Base-by-base conservation (phyloP, 2,329 filamentous ascomycete species). In the Fusarium nurragi region DNA sequence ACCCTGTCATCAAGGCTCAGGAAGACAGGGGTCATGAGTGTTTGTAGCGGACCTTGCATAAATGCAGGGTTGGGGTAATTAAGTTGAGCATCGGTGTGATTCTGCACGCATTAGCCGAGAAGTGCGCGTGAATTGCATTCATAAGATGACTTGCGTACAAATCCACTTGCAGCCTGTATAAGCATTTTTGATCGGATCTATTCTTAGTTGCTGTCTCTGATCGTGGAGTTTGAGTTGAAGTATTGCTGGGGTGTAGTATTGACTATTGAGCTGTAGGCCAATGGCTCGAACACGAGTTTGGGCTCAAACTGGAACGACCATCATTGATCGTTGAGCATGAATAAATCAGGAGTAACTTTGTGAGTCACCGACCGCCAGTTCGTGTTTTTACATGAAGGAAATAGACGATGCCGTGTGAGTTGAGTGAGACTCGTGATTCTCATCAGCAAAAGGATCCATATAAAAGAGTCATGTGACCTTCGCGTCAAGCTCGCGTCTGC, bases 381-480 rank as follows among this genome's bases (percentile, higher is more conserved):
- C 16, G 10, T 9, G 10, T 18, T n/a, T 16, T 13, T 13, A 6
- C 28, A 30, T 13, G 32, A 16, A 10, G 16, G 8, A n/a, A 34
- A n/a, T 11, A 18, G 32, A 34, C n/a, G 16, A n/a, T 34, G 30
- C 30, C 6, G 16, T n/a, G 30, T 34, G n/a, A 34, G 30, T 34
- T 16, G 30, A 34, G 30, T 34, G 14, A 34, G 30, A 34, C 7
- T 26, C 25, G 32, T 18, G 32, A 9, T 32, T 7, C 16, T 10
- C 32, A 9, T 16, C 14, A 32, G 4, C 16, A 18, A 7, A 10
- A 18, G 9, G 38, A n/a, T n/a, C 39, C 7, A 41, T 9, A 12
- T n/a, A 2, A 3, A 7, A 1, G 18, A 14, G 19, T 68, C 76
- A 77, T 65, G 75, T 78, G 76, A 78, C 51, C 56, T 58, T 71